Evolutionary conservation across 164 flowering plant species (phyloP).

Genomic region (Protea cynaroides): DNA sequence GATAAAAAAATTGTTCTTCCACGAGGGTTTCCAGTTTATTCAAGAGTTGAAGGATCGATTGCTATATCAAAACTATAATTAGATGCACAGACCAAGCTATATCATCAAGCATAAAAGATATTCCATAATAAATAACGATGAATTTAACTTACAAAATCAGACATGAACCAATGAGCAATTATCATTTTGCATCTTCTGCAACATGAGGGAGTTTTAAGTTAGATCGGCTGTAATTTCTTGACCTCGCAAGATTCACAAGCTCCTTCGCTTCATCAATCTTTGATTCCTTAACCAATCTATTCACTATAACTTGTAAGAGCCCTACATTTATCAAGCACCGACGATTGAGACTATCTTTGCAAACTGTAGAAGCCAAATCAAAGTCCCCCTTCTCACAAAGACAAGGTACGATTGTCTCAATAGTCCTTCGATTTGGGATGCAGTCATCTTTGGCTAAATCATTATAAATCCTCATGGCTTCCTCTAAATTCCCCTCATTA

Average conservation of each 20-base stretch:
- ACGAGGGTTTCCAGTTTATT: too few relatives aligned
- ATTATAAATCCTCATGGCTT: constrained; percentile 32
- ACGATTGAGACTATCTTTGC: constrained; percentile 18
- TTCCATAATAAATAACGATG: neutral
- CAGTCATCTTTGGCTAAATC: constrained; percentile 16
- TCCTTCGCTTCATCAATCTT: constrained; percentile 30
- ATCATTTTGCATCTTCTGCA: neutral
- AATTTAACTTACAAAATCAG: neutral
- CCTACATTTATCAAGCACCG: constrained; percentile 7
- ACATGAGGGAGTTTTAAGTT: neutral
- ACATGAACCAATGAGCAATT: neutral
- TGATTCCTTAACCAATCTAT: constrained; percentile 31
- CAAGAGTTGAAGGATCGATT: too few relatives aligned
- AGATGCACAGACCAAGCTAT: neutral
- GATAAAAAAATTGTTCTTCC: too few relatives aligned
- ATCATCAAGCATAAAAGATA: neutral
- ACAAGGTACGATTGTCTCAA: constrained; percentile 23
- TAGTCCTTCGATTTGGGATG: constrained; percentile 18
- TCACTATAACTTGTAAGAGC: constrained; percentile 32
- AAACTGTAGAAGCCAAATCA: constrained; percentile 28
- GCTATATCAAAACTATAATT: neutral
- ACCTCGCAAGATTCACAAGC: constrained; percentile 29
- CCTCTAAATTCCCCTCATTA: constrained; percentile 28
- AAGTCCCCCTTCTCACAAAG: constrained; percentile 34
- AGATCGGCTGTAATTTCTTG: neutral